Evolutionary conservation across 345 rosid genomes (phyloP), one percentile per base, ranked within the genome.

Genomic region (Salix dunnii): DNA sequence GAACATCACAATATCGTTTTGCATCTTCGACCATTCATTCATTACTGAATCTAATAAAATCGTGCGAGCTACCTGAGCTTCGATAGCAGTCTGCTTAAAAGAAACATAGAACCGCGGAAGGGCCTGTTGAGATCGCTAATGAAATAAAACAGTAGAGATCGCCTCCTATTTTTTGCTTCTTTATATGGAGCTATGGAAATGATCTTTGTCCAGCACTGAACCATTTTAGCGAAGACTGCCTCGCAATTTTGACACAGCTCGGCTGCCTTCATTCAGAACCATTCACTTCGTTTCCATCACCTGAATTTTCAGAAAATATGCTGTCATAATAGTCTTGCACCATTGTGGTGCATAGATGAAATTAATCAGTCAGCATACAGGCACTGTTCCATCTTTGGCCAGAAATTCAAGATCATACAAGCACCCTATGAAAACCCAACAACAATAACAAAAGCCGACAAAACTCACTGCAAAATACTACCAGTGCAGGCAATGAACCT

Each of bases 401-500:
- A n/a, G 71, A 74, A 80, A 28, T 49, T 81, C 68, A 77, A 66
- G 31, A 74, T 72, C 64, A 79, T 25, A 70, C 79, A 31, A 28
- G 8, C 33, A 66, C 28, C 42, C 67, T 72, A 43, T 23, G 9
- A 28, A 66, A 51, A 65, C 69, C 36, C 42, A 38, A 61, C 43
- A 74, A 68, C 20, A 74, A 25, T 31, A 66, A 78, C 64, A 76
- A 73, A 66, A 79, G 81, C 81, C 82, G 76, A 73, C 69, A 69
- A 78, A 62, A 83, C 79, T 51, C 73, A 72, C 73, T 78, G 79
- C 67, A 67, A 70, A 70, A 49, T 18, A 35, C 73, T 69, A 72
- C 82, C 63, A 69, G 67, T 58, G 81, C 79, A 74, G 78, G 82
- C 76, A 74, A 31, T 18, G 66, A 53, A 71, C 82, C 86, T 80